phyloP scores from a whole-genome alignment of 2,329 filamentous ascomycete genomes.

The Aspergillus ochraceus region DNA sequence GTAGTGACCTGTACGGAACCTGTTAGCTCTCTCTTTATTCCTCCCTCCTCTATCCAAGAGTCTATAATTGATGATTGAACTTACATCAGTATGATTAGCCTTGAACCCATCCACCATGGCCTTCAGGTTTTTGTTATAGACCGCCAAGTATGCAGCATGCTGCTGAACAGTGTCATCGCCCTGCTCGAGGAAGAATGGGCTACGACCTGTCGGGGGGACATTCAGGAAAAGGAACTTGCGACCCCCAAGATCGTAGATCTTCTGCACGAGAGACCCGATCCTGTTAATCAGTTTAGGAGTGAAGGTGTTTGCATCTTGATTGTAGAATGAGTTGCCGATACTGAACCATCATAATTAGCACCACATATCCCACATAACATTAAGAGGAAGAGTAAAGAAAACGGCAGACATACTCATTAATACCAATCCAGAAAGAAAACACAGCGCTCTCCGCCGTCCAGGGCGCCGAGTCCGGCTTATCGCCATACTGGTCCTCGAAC shows the following conservation, averaged over 20 bases:
- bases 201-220: conserved; percentile 52
- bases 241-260: conserved; percentile 54
- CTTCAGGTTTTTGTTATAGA: conserved; percentile 27
- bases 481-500: conserved; percentile 43
- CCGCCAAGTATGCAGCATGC: conserved; percentile 24
- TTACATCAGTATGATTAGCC: conserved; percentile 20
- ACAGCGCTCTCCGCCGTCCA: conserved; percentile 28
- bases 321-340: conserved; percentile 31
- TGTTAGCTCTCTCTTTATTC: neutral
- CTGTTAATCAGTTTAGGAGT: conserved; percentile 42
- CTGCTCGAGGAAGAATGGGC: conserved; percentile 23
- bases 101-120: conserved; percentile 22
- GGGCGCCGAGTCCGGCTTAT: conserved; percentile 29
- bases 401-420: conserved; percentile 30
- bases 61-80: conserved; percentile 4
- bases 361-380: too few species aligned
- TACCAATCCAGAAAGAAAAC: conserved; percentile 37
- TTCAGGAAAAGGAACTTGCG: conserved; percentile 61
- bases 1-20: conserved; percentile 18
- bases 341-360: conserved; percentile 10
- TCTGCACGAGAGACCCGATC: conserved; percentile 46
- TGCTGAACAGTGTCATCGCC: conserved; percentile 16
- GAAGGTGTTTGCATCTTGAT: conserved; percentile 27
- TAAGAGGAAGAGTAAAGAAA: neutral
- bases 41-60: too few species aligned